phyloP scores from a whole-genome alignment of 768 basidiomycete genomes.

The Boletus vermiculosoides region DNA sequence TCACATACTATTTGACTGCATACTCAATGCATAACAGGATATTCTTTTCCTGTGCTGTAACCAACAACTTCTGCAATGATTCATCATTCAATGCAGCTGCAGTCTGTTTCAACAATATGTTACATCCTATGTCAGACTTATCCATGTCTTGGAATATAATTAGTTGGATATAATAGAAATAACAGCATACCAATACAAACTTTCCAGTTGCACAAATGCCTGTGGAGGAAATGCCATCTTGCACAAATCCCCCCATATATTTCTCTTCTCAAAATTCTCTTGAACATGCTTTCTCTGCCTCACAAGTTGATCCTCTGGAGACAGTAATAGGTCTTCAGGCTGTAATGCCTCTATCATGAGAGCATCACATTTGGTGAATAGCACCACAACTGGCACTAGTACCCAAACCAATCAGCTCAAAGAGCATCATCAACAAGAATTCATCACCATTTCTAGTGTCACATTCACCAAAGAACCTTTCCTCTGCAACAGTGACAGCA shows the following conservation, averaged over 20 bases:
- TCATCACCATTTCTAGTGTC: not conserved
- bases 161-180: not conserved
- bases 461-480: not conserved
- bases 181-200: not conserved
- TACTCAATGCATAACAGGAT: not conserved
- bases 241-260: not conserved
- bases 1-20: not conserved
- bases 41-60: not conserved
- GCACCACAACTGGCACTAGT: not conserved
- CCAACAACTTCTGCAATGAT: not conserved
- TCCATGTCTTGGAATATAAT: not conserved
- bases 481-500: not conserved
- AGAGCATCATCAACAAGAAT: not conserved
- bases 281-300: not conserved
- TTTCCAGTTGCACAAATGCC: not conserved
- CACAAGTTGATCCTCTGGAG: not conserved
- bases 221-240: not conserved
- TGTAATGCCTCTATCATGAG: not conserved
- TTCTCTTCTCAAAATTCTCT: not conserved
- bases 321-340: not conserved
- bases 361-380: not conserved
- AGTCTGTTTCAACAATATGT: not conserved
- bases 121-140: not conserved
- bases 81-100: not conserved
- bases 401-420: not conserved